Percentiles rank a stretch among this genome's conserved stretches.
These are phyloP conservation scores for Carex kokanica DNA, from an alignment of 176 grass and related monocot genomes.

Conservation along the genomic window DNA sequence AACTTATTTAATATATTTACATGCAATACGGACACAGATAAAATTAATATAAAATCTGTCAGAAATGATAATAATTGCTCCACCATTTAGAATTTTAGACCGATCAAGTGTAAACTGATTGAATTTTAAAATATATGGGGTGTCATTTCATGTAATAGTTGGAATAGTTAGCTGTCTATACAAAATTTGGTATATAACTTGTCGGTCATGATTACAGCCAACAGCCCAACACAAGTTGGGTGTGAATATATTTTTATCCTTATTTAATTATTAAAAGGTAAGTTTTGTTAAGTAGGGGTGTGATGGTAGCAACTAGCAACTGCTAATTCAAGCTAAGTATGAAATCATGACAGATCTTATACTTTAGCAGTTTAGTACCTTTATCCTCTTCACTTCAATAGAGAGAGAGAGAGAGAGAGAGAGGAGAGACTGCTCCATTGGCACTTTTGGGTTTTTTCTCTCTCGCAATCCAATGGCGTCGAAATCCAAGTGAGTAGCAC, in stretches of 20 bases:
- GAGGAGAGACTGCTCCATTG: slow-evolving; percentile 23
- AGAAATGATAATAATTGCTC: not conserved
- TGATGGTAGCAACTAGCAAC: slow-evolving; percentile 17
- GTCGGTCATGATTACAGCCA: not conserved
- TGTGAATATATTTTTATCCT: not conserved
- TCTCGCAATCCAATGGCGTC: slow-evolving; percentile 25
- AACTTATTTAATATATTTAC: not conserved
- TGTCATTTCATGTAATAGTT: not conserved
- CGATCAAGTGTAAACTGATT: not conserved
- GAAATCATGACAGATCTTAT: slow-evolving; percentile 30
- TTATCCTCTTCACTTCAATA: not conserved
- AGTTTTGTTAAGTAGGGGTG: slow-evolving; percentile 19
- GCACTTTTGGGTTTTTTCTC: slow-evolving; percentile 2
- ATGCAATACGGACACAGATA: not conserved
- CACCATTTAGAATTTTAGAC: not conserved
- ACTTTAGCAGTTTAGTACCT: slow-evolving; percentile 2
- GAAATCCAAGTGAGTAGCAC: slow-evolving; percentile 37
- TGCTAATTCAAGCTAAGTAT: slow-evolving; percentile 28
- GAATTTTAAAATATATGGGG: not conserved
- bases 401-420: not conserved
- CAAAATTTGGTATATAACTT: not conserved
- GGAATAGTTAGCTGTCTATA: not conserved
- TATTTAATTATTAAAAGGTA: not conserved
- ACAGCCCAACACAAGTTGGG: not conserved
- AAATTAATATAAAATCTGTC: not conserved